These are phyloP conservation scores for Thozetella sp. DNA, from an alignment of 495 filamentous ascomycete species.

Conservation along the genomic window DNA sequence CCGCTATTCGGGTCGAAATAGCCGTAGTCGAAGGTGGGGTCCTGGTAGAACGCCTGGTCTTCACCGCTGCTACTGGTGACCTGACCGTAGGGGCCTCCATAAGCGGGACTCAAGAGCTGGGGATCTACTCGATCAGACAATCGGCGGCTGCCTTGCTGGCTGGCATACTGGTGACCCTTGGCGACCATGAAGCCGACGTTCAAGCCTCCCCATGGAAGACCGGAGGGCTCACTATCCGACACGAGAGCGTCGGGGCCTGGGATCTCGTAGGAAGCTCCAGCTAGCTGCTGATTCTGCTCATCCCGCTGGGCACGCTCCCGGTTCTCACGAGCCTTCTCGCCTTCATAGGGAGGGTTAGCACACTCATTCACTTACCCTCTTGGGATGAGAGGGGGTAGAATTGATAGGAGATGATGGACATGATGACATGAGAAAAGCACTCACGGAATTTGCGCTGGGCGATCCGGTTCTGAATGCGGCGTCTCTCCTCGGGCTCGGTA, in stretches of 20 bases:
- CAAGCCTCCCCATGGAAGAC: conserved; percentile 66
- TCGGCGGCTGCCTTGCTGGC: conserved; percentile 25
- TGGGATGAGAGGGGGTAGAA: too few relatives aligned
- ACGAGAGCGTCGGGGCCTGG: conserved; percentile 52
- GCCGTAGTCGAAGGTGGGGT: not conserved
- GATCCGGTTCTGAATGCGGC: conserved; percentile 62
- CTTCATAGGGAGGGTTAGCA: conserved; percentile 30
- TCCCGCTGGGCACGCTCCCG: conserved; percentile 60
- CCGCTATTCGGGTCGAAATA: not conserved
- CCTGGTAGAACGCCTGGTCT: not conserved
- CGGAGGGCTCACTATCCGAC: conserved; percentile 49
- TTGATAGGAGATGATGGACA: not conserved
- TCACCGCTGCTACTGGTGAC: conserved; percentile 8
- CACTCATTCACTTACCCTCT: not conserved
- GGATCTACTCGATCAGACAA: not conserved
- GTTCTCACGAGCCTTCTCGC: conserved; percentile 60
- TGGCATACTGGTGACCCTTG: conserved; percentile 50
- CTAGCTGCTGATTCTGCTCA: conserved; percentile 54
- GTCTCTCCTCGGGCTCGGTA: conserved; percentile 58
- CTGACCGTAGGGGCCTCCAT: conserved; percentile 4
- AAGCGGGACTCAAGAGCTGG: conserved; percentile 8
- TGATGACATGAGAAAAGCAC: conserved; percentile 13
- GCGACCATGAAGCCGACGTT: conserved; percentile 56
- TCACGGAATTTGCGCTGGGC: conserved; percentile 64
- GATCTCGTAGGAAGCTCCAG: conserved; percentile 56